These are phyloP conservation scores for Butyriboletus regius DNA, from an alignment of 1,284 basidiomycete genomes.

Conservation along the genomic window DNA sequence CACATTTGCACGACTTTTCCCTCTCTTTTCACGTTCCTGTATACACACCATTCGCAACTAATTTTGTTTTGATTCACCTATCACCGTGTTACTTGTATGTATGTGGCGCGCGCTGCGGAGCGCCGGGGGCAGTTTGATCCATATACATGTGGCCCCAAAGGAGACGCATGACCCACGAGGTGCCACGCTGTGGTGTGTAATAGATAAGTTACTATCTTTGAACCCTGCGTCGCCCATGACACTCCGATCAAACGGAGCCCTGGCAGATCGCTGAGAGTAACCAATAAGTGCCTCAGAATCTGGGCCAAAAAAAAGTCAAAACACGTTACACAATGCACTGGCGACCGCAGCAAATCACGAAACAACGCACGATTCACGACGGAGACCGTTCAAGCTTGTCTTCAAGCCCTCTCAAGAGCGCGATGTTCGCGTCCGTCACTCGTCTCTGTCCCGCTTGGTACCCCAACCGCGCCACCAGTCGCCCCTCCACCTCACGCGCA, in stretches of 20 bases:
- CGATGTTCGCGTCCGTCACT: constrained; percentile 22
- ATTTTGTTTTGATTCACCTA: not conserved
- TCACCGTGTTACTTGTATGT: constrained; percentile 1
- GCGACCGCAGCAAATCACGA: not conserved
- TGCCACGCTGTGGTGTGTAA: not conserved
- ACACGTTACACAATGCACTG: too few relatives aligned
- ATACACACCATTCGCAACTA: not conserved
- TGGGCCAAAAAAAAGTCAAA: not conserved
- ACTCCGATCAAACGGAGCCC: not conserved
- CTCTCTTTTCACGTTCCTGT: not conserved
- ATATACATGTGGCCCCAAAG: too few relatives aligned
- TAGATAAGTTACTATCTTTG: not conserved
- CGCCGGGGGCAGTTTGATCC: not conserved
- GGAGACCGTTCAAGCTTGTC: not conserved
- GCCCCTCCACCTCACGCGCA: constrained; percentile 25
- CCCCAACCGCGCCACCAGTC: constrained; percentile 17
- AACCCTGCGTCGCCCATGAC: not conserved
- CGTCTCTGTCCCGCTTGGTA: constrained; percentile 19
- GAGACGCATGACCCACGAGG: not conserved
- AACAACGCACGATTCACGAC: not conserved
- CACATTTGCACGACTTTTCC: not conserved
- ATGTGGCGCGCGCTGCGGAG: constrained; percentile 12
- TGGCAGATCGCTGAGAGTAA: not conserved
- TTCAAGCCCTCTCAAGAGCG: constrained; percentile 21
- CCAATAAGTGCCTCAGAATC: not conserved